These are phyloP conservation scores for Ascochyta viciae-villosae DNA, from an alignment of 2,329 filamentous ascomycete genomes.

Conservation along the genomic window DNA sequence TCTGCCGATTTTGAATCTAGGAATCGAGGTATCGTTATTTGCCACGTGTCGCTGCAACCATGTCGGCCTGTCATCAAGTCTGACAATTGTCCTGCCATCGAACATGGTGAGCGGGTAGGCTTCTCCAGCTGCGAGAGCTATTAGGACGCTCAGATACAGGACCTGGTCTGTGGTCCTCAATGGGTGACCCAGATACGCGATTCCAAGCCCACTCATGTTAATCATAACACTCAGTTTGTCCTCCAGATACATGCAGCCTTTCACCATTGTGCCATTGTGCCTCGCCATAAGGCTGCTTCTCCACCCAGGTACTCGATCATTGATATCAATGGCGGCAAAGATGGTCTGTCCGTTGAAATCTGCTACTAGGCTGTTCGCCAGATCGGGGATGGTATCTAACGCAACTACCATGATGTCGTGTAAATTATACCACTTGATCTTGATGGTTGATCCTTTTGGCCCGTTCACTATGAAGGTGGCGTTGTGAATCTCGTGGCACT, in stretches of 20 bases:
- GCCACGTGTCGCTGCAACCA: constrained; percentile 15
- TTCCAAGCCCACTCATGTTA: constrained; percentile 20
- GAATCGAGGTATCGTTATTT: constrained; percentile 7
- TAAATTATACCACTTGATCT: constrained; percentile 22
- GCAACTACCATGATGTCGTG: constrained; percentile 8
- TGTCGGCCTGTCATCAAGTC: constrained; percentile 3
- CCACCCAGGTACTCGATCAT: constrained; percentile 8
- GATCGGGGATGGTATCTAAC: background rate
- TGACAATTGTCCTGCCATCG: background rate
- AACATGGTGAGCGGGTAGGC: constrained; percentile 21
- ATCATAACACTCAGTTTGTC: constrained; percentile 26
- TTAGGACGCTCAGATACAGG: constrained; percentile 11
- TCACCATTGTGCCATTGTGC: constrained; percentile 14
- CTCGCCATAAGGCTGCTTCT: constrained; percentile 22
- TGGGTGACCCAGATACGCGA: constrained; percentile 19
- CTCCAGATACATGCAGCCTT: constrained; percentile 16
- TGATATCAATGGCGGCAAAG: constrained; percentile 1
- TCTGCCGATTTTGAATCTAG: constrained; percentile 7
- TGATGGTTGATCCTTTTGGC: constrained; percentile 14
- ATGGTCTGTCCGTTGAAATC: constrained; percentile 5
- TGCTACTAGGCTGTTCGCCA: background rate
- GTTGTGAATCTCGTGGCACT: constrained; percentile 13
- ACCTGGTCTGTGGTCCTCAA: constrained; percentile 13
- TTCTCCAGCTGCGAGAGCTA: constrained; percentile 24
- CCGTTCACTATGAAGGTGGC: constrained; percentile 26